A percentile compares a stretch with the other conserved stretches of the same genome.
These are phyloP conservation scores for Epichloe elymi DNA, from an alignment of 2,329 filamentous ascomycete genomes.

Conservation along the genomic window DNA sequence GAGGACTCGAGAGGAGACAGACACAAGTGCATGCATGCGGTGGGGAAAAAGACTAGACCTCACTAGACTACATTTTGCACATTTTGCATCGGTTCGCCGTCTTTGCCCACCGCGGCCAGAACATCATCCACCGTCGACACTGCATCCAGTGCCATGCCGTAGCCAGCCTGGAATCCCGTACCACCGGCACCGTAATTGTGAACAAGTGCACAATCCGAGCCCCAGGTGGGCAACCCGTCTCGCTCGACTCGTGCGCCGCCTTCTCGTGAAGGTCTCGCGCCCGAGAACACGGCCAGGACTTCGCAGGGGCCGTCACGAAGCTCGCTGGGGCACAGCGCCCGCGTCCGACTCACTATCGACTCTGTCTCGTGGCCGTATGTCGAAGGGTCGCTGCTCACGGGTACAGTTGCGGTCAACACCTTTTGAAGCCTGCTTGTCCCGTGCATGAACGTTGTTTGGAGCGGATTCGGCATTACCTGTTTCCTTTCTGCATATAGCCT, in stretches of 20 bases:
- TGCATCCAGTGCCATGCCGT: constrained; percentile 25
- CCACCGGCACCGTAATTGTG: constrained; percentile 34
- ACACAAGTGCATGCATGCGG: too few relatives aligned
- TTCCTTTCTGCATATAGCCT: constrained; percentile 26
- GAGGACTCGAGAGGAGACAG: too few relatives aligned
- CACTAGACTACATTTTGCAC: too few relatives aligned
- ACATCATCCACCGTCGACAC: constrained; percentile 17
- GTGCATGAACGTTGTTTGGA: not conserved
- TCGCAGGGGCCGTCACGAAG: constrained; percentile 15
- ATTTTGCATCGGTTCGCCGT: too few relatives aligned
- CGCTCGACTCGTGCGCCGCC: constrained; percentile 32
- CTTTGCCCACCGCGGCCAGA: constrained; percentile 8
- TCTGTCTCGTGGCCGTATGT: constrained; percentile 24
- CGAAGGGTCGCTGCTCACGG: constrained; percentile 15
- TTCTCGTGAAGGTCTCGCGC: constrained; percentile 22
- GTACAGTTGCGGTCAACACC: not conserved
- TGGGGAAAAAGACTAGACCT: too few relatives aligned
- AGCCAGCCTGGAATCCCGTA: constrained; percentile 31
- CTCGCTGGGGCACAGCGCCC: constrained; percentile 15
- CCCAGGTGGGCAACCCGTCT: constrained; percentile 17
- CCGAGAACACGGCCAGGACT: constrained; percentile 20
- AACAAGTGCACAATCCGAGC: constrained; percentile 15
- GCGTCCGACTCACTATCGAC: constrained; percentile 24
- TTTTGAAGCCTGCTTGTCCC: not conserved
- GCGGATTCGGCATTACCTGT: constrained; percentile 12